These are phyloP conservation scores for Xylariaceae sp. DNA, from an alignment of 2,329 filamentous ascomycete genomes.

Conservation along the genomic window DNA sequence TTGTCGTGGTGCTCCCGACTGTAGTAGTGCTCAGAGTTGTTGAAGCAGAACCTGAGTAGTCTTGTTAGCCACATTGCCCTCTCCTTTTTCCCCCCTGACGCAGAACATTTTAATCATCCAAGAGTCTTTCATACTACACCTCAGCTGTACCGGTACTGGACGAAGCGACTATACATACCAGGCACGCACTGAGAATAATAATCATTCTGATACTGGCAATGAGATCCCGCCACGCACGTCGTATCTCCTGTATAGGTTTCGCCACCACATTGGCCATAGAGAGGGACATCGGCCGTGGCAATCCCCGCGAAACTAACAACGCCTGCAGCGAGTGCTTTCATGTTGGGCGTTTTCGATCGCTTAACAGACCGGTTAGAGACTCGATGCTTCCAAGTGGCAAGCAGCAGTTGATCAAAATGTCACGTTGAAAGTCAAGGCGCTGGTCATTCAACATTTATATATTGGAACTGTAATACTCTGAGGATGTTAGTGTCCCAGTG, in stretches of 20 bases:
- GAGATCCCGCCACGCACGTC: slow-evolving; percentile 30
- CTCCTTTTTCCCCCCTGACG: background rate
- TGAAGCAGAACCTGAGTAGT: slow-evolving; percentile 3
- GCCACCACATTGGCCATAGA: slow-evolving; percentile 38
- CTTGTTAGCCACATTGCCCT: slow-evolving; percentile 4
- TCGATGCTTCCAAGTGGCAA: background rate
- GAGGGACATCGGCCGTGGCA: slow-evolving; percentile 24
- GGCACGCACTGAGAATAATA: slow-evolving; percentile 38
- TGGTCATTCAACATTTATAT: slow-evolving; percentile 1
- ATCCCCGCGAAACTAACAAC: slow-evolving; percentile 24
- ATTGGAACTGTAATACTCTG: background rate
- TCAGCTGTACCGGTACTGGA: background rate
- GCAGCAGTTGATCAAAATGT: background rate
- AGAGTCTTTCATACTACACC: too few species aligned
- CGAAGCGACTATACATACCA: slow-evolving; percentile 15
- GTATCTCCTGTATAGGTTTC: slow-evolving; percentile 32
- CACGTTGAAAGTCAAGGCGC: background rate
- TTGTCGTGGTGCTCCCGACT: slow-evolving; percentile 5
- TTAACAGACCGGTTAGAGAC: background rate
- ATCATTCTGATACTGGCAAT: slow-evolving; percentile 33
- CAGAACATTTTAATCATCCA: background rate
- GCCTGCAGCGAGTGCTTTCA: slow-evolving; percentile 25
- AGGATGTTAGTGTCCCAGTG: background rate
- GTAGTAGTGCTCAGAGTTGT: slow-evolving; percentile 19
- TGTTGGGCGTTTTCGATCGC: slow-evolving; percentile 10